Percentiles rank a stretch among this genome's conserved stretches.
Evolutionary conservation across 805 yeast species (phyloP).

Genomic region (Candida qinlingensis): DNA sequence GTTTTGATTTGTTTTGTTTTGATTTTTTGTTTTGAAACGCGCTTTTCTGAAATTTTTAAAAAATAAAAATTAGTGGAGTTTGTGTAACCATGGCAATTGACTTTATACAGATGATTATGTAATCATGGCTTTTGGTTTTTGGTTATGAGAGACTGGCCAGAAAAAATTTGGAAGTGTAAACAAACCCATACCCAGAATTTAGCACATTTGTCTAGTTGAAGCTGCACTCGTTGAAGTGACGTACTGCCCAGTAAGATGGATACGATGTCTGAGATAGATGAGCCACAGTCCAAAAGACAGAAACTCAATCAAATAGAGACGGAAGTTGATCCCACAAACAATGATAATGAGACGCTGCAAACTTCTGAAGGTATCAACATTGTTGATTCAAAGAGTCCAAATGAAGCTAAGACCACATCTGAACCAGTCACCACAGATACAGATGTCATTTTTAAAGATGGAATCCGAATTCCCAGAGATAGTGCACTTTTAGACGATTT

Average conservation of each 20-base stretch:
- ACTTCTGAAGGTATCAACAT: neutral
- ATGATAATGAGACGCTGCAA: too few relatives aligned
- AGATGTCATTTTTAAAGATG: conserved; percentile 10
- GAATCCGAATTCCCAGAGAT: conserved; percentile 20
- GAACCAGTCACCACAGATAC: too few relatives aligned
- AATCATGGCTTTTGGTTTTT: too few relatives aligned
- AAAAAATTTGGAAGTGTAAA: neutral
- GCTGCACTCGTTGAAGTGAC: neutral
- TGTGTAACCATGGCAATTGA: conserved; percentile 1
- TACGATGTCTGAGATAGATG: neutral
- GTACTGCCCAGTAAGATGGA: neutral
- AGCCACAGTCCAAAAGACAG: conserved; percentile 1
- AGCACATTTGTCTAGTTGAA: too few relatives aligned
- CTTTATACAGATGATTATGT: neutral
- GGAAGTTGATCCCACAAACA: neutral
- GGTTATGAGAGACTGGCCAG: too few relatives aligned
- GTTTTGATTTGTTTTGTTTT: neutral
- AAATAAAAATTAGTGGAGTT: too few relatives aligned
- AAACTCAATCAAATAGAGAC: neutral
- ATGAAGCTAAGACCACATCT: too few relatives aligned
- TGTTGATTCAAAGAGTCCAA: neutral
- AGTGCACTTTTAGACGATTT: conserved; percentile 14
- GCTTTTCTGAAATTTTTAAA: neutral
- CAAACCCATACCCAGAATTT: neutral
- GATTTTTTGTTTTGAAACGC: neutral